phyloP scores from a whole-genome alignment of 176 grass and related monocot genomes.

The Thinopyrum elongatum region DNA sequence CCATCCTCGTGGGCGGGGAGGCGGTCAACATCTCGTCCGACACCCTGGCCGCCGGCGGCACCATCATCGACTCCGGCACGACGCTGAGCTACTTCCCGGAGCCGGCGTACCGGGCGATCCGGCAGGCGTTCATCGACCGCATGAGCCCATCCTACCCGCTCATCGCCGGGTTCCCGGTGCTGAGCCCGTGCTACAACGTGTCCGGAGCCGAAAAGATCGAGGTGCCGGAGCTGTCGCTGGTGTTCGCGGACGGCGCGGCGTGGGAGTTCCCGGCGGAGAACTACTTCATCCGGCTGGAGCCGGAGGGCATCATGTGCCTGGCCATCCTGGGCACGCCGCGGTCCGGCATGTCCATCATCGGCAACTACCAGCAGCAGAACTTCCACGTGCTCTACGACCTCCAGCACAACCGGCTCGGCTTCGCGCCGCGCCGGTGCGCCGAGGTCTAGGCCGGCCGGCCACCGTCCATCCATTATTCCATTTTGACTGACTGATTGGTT shows the following conservation, averaged over 20 bases:
- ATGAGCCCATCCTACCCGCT: constrained; percentile 49
- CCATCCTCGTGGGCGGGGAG: constrained; percentile 60
- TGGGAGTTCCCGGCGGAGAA: constrained; percentile 91
- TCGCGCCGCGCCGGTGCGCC: constrained; percentile 75
- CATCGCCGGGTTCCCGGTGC: constrained; percentile 58
- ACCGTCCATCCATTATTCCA: neutral
- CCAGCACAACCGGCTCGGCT: constrained; percentile 60
- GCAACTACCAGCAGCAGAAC: constrained; percentile 98
- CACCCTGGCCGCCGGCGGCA: constrained; percentile 58
- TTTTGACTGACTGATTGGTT: neutral
- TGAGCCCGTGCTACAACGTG: constrained; percentile 89
- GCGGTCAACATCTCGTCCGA: constrained; percentile 34
- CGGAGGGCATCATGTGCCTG: constrained; percentile 71
- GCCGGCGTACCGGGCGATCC: constrained; percentile 67
- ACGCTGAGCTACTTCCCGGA: constrained; percentile 92
- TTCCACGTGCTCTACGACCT: constrained; percentile 87
- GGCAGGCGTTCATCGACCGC: constrained; percentile 55
- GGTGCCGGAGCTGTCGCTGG: constrained; percentile 67
- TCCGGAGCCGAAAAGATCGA: constrained; percentile 55
- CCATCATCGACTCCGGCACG: constrained; percentile 93
- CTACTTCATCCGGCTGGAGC: constrained; percentile 84
- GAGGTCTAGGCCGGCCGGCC: constrained; percentile 39
- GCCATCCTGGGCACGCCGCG: constrained; percentile 67
- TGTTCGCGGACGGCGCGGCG: constrained; percentile 68
- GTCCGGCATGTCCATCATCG: constrained; percentile 64